phyloP scores from a whole-genome alignment of 495 filamentous ascomycete species.

The Neurospora pannonica region DNA sequence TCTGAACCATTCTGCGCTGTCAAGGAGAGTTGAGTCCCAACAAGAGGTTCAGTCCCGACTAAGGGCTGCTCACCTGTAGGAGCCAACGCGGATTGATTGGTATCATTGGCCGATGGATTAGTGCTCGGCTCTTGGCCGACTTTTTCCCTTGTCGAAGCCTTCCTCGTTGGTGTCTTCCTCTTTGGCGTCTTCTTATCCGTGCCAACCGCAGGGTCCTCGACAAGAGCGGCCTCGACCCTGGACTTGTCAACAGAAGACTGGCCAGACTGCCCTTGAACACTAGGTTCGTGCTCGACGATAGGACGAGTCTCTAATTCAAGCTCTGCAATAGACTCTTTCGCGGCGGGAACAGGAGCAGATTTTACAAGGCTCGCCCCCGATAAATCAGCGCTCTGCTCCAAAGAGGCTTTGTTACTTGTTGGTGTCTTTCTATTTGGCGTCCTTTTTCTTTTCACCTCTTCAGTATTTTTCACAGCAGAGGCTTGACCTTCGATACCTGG shows the following conservation, averaged over 20 bases:
- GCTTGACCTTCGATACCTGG: background rate
- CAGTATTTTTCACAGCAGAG: background rate
- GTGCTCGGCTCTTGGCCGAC: background rate
- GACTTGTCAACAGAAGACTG: background rate
- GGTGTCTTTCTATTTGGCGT: background rate
- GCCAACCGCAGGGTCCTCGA: background rate
- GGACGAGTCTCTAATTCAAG: background rate
- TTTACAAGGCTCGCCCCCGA: background rate
- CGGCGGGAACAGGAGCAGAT: background rate
- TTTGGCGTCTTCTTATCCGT: background rate
- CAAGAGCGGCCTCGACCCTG: background rate
- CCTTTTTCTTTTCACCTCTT: background rate
- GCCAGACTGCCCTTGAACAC: background rate
- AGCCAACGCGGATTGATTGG: background rate
- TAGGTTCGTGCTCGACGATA: background rate
- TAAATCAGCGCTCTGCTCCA: background rate
- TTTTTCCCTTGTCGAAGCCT: background rate
- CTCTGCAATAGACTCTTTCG: background rate
- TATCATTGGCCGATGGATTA: background rate
- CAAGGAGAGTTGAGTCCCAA: background rate
- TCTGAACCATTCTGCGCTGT: background rate
- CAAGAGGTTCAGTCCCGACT: background rate
- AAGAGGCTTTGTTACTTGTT: background rate
- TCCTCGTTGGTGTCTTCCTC: background rate
- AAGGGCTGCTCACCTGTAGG: background rate